Evolutionary conservation across 768 basidiomycete genomes (phyloP), one percentile per base, ranked within the genome.

Genomic region (Lepiota venenata): DNA sequence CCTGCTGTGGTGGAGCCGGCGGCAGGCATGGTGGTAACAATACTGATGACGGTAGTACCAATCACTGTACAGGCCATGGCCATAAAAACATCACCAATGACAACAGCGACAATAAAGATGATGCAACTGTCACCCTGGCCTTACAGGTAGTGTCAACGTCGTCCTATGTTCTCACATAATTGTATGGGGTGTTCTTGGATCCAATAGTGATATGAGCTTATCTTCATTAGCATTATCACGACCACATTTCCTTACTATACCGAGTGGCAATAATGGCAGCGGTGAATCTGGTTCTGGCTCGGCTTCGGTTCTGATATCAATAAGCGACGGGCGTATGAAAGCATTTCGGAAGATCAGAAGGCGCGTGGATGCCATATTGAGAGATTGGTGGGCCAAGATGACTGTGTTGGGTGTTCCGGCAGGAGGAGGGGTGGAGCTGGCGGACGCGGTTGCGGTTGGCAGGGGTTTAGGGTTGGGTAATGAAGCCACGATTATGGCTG

Each of bases 121-220:
- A 32, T 0, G 46, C 27, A 1, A 47, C 29, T 27, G 29, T 1
- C 32, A 47, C 11, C 39, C 48, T 1, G 53, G 53, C n/a, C 53
- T 46, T 8, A 55, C 46, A 6, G 53, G 53, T 21, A 55, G 48
- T 14, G n/a, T 55, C 4, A 55, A 55, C 15, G 9, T 22, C 9
- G 39, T 55, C 14, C 16, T 55, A 10, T 18, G 39, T 9, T 46
- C 53, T 20, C 22, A 46, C 11, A 41, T 25, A 14, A 15, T 55
- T 8, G 10, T 55, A 15, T 37, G 47, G 47, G 20, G 36, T 12
- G 40, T 29, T 11, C n/a, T 55, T 2, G n/a, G 16, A 11, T 38
- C 14, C 11, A 4, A 47, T 14, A 38, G 52, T n/a, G 29, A 20
- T 15, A 10, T 52, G 10, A 32, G n/a, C 4, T 22, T 44, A 14